phyloP scores from a whole-genome alignment of 2,329 filamentous ascomycete species.

The Calonectria naviculata region DNA sequence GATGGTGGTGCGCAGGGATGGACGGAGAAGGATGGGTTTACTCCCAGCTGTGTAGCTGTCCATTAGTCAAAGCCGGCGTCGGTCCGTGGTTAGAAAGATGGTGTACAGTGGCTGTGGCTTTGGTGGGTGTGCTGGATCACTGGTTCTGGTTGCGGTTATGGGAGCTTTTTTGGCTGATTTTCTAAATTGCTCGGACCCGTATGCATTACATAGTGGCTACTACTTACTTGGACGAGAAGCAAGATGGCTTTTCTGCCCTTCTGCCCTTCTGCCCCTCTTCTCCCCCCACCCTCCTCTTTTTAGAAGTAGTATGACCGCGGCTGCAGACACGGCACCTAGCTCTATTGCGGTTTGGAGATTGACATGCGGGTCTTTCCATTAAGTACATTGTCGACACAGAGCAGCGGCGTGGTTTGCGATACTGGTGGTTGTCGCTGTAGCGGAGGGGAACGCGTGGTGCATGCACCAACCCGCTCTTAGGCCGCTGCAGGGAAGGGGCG shows the following conservation, averaged over 20 bases:
- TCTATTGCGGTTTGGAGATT: neutral
- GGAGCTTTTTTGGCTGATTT: neutral
- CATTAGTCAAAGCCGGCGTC: neutral
- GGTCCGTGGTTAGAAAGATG: neutral
- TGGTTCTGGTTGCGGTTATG: neutral
- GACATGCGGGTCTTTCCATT: neutral
- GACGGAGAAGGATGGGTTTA: neutral
- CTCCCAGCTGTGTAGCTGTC: neutral
- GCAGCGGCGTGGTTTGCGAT: neutral
- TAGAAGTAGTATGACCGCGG: neutral
- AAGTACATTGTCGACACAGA: neutral
- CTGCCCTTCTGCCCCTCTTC: neutral
- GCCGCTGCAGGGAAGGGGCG: slow-evolving; percentile 26
- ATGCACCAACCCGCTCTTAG: slow-evolving; percentile 32
- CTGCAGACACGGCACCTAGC: neutral
- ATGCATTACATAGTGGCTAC: neutral
- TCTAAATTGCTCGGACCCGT: neutral
- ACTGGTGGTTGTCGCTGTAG: neutral
- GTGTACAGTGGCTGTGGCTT: slow-evolving; percentile 6
- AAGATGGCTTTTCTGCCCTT: neutral
- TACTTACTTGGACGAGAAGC: neutral
- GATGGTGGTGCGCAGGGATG: neutral
- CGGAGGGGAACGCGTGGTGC: slow-evolving; percentile 30
- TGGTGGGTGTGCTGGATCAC: slow-evolving; percentile 4
- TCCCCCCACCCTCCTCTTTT: neutral